These are phyloP conservation scores for Phytopythium delawarense DNA, from an alignment of 352 stramenopile genomes.

Conservation along the genomic window DNA sequence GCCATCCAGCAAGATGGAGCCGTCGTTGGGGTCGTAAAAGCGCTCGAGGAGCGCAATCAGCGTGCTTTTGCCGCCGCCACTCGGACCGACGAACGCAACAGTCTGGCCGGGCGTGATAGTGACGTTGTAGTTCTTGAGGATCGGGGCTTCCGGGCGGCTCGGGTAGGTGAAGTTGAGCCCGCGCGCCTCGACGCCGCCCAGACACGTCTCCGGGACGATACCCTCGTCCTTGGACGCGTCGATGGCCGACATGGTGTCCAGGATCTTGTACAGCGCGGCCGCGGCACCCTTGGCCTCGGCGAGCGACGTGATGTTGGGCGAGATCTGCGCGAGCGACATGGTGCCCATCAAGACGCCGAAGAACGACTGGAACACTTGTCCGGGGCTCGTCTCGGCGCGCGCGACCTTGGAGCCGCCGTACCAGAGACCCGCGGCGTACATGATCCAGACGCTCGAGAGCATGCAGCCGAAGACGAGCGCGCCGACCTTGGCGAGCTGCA, in stretches of 20 bases:
- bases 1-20: slow-evolving; percentile 78
- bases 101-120: slow-evolving; percentile 26
- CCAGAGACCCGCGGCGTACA: slow-evolving; percentile 43
- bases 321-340: slow-evolving; percentile 34
- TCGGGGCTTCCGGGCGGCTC: slow-evolving; percentile 29
- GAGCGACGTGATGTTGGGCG: slow-evolving; percentile 39
- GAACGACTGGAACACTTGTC: slow-evolving; percentile 34
- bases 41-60: slow-evolving; percentile 64
- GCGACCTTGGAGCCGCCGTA: slow-evolving; percentile 43
- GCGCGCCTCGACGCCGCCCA: slow-evolving; percentile 35
- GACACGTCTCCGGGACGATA: slow-evolving; percentile 15
- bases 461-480: slow-evolving; percentile 17
- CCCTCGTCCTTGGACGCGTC: slow-evolving; percentile 29
- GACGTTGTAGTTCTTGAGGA: slow-evolving; percentile 30
- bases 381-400: slow-evolving; percentile 21
- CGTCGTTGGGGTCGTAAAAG: slow-evolving; percentile 86
- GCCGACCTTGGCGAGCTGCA: slow-evolving; percentile 18
- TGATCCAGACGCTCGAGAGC: slow-evolving; percentile 41
- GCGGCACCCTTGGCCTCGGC: slow-evolving; percentile 32
- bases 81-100: slow-evolving; percentile 24
- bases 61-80: slow-evolving; percentile 32
- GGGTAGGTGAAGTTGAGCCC: slow-evolving; percentile 73
- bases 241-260: slow-evolving; percentile 44
- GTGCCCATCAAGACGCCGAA: slow-evolving; percentile 43
- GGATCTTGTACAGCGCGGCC: slow-evolving; percentile 35